Evolutionary conservation across 163 green algal species (phyloP), one percentile per base, ranked within the genome.

Genomic region (Chlorella variabilis): DNA sequence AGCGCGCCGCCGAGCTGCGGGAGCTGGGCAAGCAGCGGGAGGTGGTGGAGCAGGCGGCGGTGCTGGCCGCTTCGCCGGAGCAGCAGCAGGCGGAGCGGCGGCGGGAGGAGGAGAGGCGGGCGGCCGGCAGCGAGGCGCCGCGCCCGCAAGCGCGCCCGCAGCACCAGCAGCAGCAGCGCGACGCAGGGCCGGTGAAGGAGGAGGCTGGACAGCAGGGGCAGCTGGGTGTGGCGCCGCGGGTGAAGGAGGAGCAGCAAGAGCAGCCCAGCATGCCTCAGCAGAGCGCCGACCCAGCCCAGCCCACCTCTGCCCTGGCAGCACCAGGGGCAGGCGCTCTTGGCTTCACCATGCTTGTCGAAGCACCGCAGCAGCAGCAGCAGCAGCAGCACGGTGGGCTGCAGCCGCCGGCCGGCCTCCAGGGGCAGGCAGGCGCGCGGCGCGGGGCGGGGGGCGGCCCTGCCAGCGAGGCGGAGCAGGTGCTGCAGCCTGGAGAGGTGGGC

Each of bases 401-500:
- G 71, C 31, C 34, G 18, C 31, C 71, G 5, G 63, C 63, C 8
- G n/a, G 27, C 4, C 25, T 58, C 31, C n/a, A 67, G 33, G 8
- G 23, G 29, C 11, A 63, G 61, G 58, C 68, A 63, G 68, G 51
- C 66, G 49, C 71, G 54, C 11, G 17, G 51, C 7, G n/a, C 48
- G n/a, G 11, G 17, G 77, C 23, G 4, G 65, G 21, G 18, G 36
- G 2, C 27, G 65, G 11, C 5, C 23, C n/a, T 15, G 78, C 58
- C 56, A 80, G 56, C 58, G 42, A 68, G 23, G 17, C 71, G 23
- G 54, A 45, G 58, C 68, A 63, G 68, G 41, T 71, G 49, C 65
- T 86, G 77, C 67, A 48, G 69, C 86, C 80, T 17, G 88, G 87
- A 31, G 84, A 92, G 84, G 78, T 89, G 27, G 86, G 88, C 18